These are phyloP conservation scores for Salix caprea DNA, from an alignment of 345 rosid genomes.

Conservation along the genomic window DNA sequence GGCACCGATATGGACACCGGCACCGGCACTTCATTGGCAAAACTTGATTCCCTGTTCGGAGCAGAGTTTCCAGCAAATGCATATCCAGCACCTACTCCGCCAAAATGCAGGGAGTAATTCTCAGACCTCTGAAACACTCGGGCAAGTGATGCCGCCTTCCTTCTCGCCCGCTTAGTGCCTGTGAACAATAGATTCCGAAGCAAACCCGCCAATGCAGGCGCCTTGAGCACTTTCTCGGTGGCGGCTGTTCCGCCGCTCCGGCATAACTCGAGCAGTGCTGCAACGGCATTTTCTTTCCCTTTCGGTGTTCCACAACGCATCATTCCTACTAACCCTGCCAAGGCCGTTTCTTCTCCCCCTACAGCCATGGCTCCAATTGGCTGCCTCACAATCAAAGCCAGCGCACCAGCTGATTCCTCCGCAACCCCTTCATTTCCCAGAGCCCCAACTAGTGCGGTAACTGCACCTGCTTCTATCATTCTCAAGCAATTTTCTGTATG, in stretches of 20 bases:
- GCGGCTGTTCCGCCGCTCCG: constrained; percentile 68
- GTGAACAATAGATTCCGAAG: constrained; percentile 75
- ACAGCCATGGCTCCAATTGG: constrained; percentile 71
- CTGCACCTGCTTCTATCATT: constrained; percentile 79
- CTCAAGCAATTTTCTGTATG: constrained; percentile 71
- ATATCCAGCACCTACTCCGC: constrained; percentile 55
- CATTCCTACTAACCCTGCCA: constrained; percentile 65
- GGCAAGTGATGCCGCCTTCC: constrained; percentile 93
- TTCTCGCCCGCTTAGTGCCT: constrained; percentile 87
- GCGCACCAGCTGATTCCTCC: constrained; percentile 88
- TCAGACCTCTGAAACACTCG: constrained; percentile 81
- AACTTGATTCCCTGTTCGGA: constrained; percentile 38
- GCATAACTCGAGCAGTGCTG: constrained; percentile 90
- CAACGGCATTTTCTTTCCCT: constrained; percentile 93
- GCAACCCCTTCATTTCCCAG: constrained; percentile 68
- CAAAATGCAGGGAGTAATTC: constrained; percentile 46
- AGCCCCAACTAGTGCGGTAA: constrained; percentile 66
- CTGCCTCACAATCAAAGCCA: constrained; percentile 81
- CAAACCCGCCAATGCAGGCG: constrained; percentile 76
- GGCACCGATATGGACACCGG: constrained; percentile 62
- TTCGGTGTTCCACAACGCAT: constrained; percentile 89
- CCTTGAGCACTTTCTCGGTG: constrained; percentile 63
- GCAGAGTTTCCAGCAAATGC: constrained; percentile 59
- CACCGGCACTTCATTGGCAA: constrained; percentile 61
- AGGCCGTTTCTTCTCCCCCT: constrained; percentile 67